Evolutionary conservation across 805 yeast species (phyloP).

Genomic region (Myxozyma nipponensis): DNA sequence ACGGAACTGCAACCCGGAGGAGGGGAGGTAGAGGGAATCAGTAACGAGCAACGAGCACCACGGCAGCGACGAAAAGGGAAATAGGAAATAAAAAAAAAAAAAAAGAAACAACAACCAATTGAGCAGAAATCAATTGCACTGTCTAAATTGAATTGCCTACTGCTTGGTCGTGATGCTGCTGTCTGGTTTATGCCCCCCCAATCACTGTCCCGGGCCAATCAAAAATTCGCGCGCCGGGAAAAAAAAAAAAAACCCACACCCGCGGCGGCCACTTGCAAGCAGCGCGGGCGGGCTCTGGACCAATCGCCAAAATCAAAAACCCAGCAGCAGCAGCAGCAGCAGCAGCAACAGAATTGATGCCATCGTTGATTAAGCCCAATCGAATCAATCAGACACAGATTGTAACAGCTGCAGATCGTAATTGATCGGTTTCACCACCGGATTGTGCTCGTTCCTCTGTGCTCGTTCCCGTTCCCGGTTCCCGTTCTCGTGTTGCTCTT

Average conservation of each 20-base stretch:
- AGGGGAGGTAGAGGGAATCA: neutral
- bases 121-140: too few relatives aligned
- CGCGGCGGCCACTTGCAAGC: neutral
- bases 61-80: neutral
- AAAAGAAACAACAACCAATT: neutral
- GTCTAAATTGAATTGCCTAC: neutral
- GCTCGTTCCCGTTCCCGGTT: neutral
- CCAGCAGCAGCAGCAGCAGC: too few relatives aligned
- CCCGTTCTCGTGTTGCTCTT: neutral
- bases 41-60: neutral
- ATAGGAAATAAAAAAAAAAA: neutral
- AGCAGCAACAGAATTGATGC: neutral
- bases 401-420: too few relatives aligned
- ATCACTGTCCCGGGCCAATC: neutral
- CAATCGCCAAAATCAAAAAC: too few relatives aligned
- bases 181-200: neutral
- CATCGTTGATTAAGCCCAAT: neutral
- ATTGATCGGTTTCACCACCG: too few relatives aligned
- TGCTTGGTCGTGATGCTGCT: neutral
- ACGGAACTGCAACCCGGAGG: neutral
- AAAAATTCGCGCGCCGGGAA: neutral
- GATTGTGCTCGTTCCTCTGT: too few relatives aligned
- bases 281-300: neutral
- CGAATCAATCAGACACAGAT: neutral
- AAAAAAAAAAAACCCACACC: neutral